Evolutionary conservation across 176 grass and related monocot species (phyloP).

Genomic region (Puccinellia tenuiflora): DNA sequence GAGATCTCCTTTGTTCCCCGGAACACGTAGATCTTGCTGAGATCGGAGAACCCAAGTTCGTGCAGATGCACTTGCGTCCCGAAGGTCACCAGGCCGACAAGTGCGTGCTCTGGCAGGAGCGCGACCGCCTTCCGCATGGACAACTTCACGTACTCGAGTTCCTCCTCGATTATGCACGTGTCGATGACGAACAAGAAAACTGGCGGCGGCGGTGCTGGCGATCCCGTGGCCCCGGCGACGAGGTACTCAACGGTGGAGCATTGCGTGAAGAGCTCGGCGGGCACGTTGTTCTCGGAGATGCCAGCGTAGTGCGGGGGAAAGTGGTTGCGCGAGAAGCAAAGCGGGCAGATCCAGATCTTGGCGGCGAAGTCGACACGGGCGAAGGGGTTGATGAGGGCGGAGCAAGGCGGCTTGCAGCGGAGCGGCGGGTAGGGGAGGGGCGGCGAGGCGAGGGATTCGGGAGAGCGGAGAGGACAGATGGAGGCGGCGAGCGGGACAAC

Average conservation of each 20-base stretch:
- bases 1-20: constrained; percentile 93
- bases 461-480: constrained; percentile 50
- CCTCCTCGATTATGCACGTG: constrained; percentile 96
- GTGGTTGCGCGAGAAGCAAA: constrained; percentile 94
- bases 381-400: constrained; percentile 74
- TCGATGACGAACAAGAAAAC: constrained; percentile 96
- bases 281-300: constrained; percentile 81
- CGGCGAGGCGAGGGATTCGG: constrained; percentile 44
- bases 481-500: constrained; percentile 76
- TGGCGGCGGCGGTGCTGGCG: constrained; percentile 44
- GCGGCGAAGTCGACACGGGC: constrained; percentile 92
- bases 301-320: constrained; percentile 85
- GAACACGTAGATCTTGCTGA: constrained; percentile 96
- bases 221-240: constrained; percentile 28
- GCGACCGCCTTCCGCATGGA: constrained; percentile 79
- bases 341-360: constrained; percentile 99
- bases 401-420: constrained; percentile 88
- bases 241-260: constrained; percentile 90
- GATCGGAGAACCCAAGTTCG: constrained; percentile 87
- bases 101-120: constrained; percentile 80
- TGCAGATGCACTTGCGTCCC: constrained; percentile 96
- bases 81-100: constrained; percentile 86
- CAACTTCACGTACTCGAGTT: constrained; percentile 74
- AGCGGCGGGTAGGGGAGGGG: constrained; percentile 77
- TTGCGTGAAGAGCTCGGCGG: constrained; percentile 79